Evolutionary conservation across 2,329 filamentous ascomycete species (phyloP).

Genomic region (Curvularia spicifera): DNA sequence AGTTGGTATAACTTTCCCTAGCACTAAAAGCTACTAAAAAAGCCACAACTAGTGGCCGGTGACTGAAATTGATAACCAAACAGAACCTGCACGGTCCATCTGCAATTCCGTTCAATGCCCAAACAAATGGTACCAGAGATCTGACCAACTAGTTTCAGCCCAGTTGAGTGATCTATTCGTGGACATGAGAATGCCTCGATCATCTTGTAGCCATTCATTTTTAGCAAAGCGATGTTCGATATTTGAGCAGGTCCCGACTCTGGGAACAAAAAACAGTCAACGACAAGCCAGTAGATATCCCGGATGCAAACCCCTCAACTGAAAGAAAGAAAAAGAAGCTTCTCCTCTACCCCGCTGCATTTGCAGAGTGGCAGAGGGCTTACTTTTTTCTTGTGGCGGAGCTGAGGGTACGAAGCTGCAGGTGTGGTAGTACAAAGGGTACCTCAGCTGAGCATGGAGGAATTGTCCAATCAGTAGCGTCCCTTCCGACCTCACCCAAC

Average conservation of each 20-base stretch:
- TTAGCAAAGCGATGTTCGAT: background rate
- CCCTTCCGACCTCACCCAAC: conserved; percentile 19
- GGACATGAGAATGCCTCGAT: background rate
- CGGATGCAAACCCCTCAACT: background rate
- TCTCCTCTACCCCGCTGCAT: background rate
- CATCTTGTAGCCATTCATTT: background rate
- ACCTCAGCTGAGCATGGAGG: background rate
- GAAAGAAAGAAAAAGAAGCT: background rate
- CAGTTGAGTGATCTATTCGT: background rate
- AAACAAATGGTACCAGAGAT: background rate
- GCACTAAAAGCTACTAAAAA: no score
- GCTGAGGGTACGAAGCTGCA: background rate
- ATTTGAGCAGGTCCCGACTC: background rate
- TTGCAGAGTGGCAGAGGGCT: background rate
- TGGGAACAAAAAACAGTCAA: background rate
- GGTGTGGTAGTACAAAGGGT: background rate
- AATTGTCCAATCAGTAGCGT: conserved; percentile 26
- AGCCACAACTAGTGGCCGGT: no score
- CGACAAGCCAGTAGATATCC: background rate
- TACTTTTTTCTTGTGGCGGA: background rate
- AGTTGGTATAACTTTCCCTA: no score
- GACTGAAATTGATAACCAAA: no score
- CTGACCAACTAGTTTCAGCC: background rate
- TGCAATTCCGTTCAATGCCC: background rate
- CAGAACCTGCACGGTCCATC: background rate